A percentile compares a stretch with the other conserved stretches of the same genome.
These are phyloP conservation scores for Tolypocladium album DNA, from an alignment of 2,329 filamentous ascomycete species.

Conservation along the genomic window DNA sequence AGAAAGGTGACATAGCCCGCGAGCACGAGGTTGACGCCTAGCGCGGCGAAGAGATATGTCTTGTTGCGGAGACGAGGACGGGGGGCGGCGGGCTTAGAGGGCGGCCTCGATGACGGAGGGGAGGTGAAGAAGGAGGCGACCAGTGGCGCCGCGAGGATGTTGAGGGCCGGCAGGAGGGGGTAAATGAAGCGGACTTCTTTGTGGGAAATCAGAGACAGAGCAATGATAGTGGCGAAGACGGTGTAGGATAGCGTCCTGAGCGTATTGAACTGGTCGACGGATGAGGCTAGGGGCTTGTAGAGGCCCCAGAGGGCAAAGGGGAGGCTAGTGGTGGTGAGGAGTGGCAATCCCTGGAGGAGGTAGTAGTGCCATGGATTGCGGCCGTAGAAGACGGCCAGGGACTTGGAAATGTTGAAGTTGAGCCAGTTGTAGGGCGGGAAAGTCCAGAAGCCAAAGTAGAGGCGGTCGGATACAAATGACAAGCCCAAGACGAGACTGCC, in stretches of 20 bases:
- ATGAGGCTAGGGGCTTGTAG: conserved; percentile 32
- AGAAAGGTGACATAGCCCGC: conserved; percentile 63
- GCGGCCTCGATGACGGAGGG: conserved; percentile 12
- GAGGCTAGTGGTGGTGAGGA: conserved; percentile 73
- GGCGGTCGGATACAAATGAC: conserved; percentile 58
- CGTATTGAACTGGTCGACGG: conserved; percentile 21
- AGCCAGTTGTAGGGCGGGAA: conserved; percentile 83
- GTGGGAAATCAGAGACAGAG: conserved; percentile 73
- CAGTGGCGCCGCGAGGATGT: conserved; percentile 64
- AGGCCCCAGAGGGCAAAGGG: conserved; percentile 64
- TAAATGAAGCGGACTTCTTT: conserved; percentile 98
- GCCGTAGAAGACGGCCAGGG: conserved; percentile 86
- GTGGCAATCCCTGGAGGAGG: conserved; percentile 75
- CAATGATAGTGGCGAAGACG: conserved; percentile 46
- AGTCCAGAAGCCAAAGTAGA: conserved; percentile 78
- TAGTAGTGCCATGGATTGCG: conserved; percentile 90
- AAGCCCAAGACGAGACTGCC: conserved; percentile 48
- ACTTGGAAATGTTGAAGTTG: conserved; percentile 81
- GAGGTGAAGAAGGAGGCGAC: conserved; percentile 54
- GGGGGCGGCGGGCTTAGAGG: conserved; percentile 15
- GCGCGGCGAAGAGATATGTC: conserved; percentile 41
- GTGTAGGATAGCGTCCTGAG: conserved; percentile 40
- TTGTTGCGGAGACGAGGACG: conserved; percentile 35
- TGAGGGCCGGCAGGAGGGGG: conserved; percentile 77
- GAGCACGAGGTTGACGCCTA: conserved; percentile 59